phyloP scores from a whole-genome alignment of 1,284 basidiomycete species.

The Kwoniella shivajii region DNA sequence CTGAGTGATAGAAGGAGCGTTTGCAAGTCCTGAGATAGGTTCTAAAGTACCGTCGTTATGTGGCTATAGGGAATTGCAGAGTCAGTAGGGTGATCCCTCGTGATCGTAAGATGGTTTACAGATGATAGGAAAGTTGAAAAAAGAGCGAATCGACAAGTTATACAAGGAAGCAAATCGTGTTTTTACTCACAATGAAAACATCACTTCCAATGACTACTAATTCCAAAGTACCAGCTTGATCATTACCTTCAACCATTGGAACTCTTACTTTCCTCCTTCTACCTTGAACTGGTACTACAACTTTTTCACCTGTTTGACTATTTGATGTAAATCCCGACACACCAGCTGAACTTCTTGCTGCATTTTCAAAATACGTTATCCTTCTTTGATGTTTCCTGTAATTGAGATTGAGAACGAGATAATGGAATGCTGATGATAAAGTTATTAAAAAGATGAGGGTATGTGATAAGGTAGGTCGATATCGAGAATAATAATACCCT shows the following conservation, averaged over 20 bases:
- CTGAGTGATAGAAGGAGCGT: constrained; percentile 31
- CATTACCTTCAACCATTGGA: constrained; percentile 47
- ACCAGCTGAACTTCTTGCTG: constrained; percentile 73
- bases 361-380: constrained; percentile 66
- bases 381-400: constrained; percentile 70
- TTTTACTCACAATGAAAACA: constrained; percentile 50
- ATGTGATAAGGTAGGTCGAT: constrained; percentile 79
- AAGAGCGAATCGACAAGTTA: neutral
- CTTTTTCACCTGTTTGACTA: constrained; percentile 10
- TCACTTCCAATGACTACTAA: constrained; percentile 49
- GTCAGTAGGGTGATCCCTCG: no score
- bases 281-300: constrained; percentile 8
- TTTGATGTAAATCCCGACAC: constrained; percentile 51
- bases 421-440: constrained; percentile 75
- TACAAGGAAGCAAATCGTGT: neutral
- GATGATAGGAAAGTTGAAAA: neutral
- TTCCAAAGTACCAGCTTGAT: constrained; percentile 42
- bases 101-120: neutral
- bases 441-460: constrained; percentile 74
- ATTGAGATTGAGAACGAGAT: constrained; percentile 73
- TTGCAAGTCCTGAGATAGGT: constrained; percentile 43
- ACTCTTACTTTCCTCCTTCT: constrained; percentile 51
- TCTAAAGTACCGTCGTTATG: constrained; percentile 45
- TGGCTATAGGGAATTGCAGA: constrained; percentile 41
- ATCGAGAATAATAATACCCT: constrained; percentile 88